Evolutionary conservation across 495 filamentous ascomycete species (phyloP).

Genomic region (Corynascus novoguineensis): DNA sequence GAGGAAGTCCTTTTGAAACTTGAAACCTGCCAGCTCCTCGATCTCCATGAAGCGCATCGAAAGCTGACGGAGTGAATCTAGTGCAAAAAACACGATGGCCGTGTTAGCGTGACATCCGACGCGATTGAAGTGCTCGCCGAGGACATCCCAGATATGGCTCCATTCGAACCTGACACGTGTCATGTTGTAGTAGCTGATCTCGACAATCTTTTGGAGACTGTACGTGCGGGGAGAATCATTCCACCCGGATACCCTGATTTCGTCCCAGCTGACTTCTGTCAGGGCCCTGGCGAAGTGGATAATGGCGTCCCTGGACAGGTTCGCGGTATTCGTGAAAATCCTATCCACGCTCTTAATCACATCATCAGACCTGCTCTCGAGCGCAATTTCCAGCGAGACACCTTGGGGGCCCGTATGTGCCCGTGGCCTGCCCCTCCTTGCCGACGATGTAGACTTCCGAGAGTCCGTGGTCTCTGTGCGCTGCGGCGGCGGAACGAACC

Average conservation of each 20-base stretch:
- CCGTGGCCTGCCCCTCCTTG: slow-evolving; percentile 57
- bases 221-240: slow-evolving; percentile 93
- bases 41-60: slow-evolving; percentile 99
- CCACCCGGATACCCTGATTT: slow-evolving; percentile 93
- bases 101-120: slow-evolving; percentile 96
- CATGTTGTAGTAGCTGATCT: slow-evolving; percentile 99
- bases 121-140: slow-evolving; percentile 95
- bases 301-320: slow-evolving; percentile 89
- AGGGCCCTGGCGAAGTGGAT: slow-evolving; percentile 94
- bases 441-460: slow-evolving; percentile 64
- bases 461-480: slow-evolving; percentile 42
- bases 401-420: slow-evolving; percentile 58
- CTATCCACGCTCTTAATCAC: slow-evolving; percentile 88
- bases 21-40: slow-evolving; percentile 95
- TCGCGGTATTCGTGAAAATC: slow-evolving; percentile 93
- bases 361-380: slow-evolving; percentile 85
- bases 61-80: slow-evolving; percentile 89
- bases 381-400: slow-evolving; percentile 80
- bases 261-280: slow-evolving; percentile 97
- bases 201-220: slow-evolving; percentile 94
- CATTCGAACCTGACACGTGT: slow-evolving; percentile 95
- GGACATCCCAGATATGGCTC: slow-evolving; percentile 92
- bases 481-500: slow-evolving; percentile 54
- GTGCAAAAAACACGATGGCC: slow-evolving; percentile 89
- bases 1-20: slow-evolving; percentile 98